A percentile compares a stretch with the other conserved stretches of the same genome.
phyloP scores from a whole-genome alignment of 768 basidiomycete genomes.

The Auriscalpium vulgare region DNA sequence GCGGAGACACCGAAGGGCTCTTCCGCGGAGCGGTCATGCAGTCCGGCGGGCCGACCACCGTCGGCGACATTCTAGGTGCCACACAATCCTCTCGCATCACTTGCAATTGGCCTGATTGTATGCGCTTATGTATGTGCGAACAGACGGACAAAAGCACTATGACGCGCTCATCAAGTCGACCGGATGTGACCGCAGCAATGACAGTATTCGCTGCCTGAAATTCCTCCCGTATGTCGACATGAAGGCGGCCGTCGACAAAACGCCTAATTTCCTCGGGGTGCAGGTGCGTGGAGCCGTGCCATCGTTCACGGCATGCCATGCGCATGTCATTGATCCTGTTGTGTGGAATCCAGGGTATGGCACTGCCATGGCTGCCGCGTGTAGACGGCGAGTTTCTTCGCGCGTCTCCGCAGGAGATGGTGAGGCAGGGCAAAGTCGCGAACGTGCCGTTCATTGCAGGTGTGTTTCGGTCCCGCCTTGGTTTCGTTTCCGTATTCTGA shows the following conservation, averaged over 20 bases:
- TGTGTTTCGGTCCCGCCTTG: neutral
- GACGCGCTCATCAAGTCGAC: conserved; percentile 34
- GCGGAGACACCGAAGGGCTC: conserved; percentile 15
- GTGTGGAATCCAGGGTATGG: conserved; percentile 14
- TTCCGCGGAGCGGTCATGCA: conserved; percentile 21
- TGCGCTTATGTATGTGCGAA: conserved; percentile 1
- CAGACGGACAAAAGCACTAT: conserved; percentile 33
- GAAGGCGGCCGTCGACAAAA: conserved; percentile 32
- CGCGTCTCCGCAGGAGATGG: conserved; percentile 23
- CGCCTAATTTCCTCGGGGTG: conserved; percentile 32
- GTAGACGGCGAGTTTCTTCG: conserved; percentile 33
- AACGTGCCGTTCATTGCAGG: conserved; percentile 14
- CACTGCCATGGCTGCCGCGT: conserved; percentile 28
- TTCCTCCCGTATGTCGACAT: conserved; percentile 28
- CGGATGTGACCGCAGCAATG: conserved; percentile 30
- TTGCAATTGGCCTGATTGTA: too few species aligned
- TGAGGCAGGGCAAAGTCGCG: conserved; percentile 27
- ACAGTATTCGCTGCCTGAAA: conserved; percentile 36
- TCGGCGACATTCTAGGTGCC: conserved; percentile 7
- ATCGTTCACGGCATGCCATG: neutral
- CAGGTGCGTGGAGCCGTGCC: conserved; percentile 22
- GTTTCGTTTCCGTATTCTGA: conserved; percentile 10
- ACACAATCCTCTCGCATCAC: conserved; percentile 24
- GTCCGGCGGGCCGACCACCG: conserved; percentile 17
- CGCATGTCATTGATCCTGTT: neutral